A percentile compares a stretch with the other conserved stretches of the same genome.
Evolutionary conservation across 1,284 basidiomycete species (phyloP).

Genomic region (Pseudomicrostroma phylloplanum): DNA sequence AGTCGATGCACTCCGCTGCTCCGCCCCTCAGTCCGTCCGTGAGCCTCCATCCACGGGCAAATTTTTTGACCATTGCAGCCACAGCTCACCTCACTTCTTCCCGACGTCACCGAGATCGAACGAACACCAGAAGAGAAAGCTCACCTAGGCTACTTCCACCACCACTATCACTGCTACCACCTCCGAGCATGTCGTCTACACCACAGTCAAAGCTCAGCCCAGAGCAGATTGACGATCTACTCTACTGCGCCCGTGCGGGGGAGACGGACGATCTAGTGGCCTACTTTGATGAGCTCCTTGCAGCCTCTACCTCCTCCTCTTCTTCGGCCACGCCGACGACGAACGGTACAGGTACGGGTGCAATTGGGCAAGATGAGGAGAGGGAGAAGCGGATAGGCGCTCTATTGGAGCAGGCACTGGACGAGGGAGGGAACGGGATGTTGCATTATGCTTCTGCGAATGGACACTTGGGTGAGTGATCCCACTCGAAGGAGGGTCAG

Average conservation of each 20-base stretch:
- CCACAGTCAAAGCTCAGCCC: constrained; percentile 6
- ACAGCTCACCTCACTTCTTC: too few relatives aligned
- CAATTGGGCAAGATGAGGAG: neutral
- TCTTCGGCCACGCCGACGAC: too few relatives aligned
- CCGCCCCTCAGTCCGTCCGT: too few relatives aligned
- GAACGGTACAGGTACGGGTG: neutral
- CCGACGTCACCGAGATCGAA: too few relatives aligned
- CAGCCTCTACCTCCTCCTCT: neutral
- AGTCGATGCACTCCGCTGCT: too few relatives aligned
- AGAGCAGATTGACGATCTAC: constrained; percentile 45
- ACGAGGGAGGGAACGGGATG: constrained; percentile 26
- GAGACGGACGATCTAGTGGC: constrained; percentile 34
- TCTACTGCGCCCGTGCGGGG: constrained; percentile 43
- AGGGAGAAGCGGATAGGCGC: constrained; percentile 4
- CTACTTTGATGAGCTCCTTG: constrained; percentile 19
- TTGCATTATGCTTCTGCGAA: constrained; percentile 46
- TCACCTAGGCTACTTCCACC: too few relatives aligned
- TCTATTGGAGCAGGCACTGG: constrained; percentile 5
- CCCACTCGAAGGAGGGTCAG: too few relatives aligned
- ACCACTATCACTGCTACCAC: too few relatives aligned
- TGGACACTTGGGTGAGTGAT: constrained; percentile 35
- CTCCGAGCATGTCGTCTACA: neutral
- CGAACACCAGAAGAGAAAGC: too few relatives aligned
- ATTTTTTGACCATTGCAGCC: too few relatives aligned
- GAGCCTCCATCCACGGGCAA: too few relatives aligned